Evolutionary conservation across 2,329 filamentous ascomycete genomes (phyloP), one percentile per base, ranked within the genome.

Genomic region (Aspergillus novoparasiticus): DNA sequence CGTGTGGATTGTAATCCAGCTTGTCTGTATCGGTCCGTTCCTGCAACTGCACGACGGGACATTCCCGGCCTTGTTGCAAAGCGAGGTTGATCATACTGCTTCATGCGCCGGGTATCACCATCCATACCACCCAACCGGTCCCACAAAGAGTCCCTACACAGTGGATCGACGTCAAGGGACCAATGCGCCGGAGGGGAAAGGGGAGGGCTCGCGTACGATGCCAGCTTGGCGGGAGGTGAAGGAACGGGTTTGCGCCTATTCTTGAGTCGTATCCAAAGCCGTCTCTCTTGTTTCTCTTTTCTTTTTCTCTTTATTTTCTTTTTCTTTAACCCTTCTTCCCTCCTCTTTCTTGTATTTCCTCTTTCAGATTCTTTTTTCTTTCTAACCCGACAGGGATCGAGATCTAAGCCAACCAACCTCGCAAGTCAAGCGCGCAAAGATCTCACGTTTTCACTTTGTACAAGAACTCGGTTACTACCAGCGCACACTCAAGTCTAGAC

Each of bases 41-140:
- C 79, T 76, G 73, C 79, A 68, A 83, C 72, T 76, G 76, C 82
- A 83, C 78, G 84, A 84, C 77, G 79, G 76, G 77, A 73, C 79
- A 80, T 76, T 63, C 71, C 69, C 68, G 74, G 68, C 64, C 69
- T 72, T 62, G 74, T 70, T 74, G 87, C 83, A 80, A 90, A 89
- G 79, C 85, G 82, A 76, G 87, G 84, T 80, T 86, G 84, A 80
- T 91, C 90, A 86, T 90, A 87, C 83, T 90, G 90, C 86, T 90
- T 90, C 83, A 88, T 85, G 75, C 87, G 84, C 76, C 86, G 87
- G 80, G 86, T 87, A 82, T 89, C 87, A 81, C 90, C 88, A 84
- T 94, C 92, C 92, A 95, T 95, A 76, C 87, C 88, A 82, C 83
- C 77, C 74, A 81, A 79, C 77, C 81, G 78, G 78, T 83, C 79